These are phyloP conservation scores for Meredithiella fracta DNA, from an alignment of 2,329 filamentous ascomycete species.

Conservation along the genomic window DNA sequence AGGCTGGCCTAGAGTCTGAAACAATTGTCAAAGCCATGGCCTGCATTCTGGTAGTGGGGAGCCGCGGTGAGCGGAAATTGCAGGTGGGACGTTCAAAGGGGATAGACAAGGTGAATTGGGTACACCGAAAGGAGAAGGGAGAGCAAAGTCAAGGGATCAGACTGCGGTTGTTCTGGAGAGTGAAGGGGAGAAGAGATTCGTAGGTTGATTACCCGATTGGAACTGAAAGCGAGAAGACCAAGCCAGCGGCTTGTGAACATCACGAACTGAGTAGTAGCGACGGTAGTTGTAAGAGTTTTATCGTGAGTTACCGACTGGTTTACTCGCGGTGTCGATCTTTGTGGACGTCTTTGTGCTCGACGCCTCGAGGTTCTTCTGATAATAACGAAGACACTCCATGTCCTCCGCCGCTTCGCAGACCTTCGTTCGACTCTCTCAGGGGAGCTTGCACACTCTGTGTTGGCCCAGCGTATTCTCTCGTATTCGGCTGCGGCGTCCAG, in stretches of 20 bases:
- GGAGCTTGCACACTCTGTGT: not conserved
- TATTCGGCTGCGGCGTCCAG: constrained; percentile 4
- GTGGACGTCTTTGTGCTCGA: not conserved
- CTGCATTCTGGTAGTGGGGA: not conserved
- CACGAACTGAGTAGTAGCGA: not conserved
- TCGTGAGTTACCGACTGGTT: not conserved
- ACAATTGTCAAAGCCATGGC: constrained; percentile 1
- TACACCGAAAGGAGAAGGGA: not conserved
- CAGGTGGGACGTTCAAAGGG: not conserved
- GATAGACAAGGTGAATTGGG: not conserved
- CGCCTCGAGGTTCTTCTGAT: constrained; percentile 22
- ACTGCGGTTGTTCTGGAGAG: constrained; percentile 9
- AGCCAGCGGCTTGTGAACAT: not conserved
- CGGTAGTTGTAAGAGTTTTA: not conserved
- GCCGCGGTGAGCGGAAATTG: not conserved
- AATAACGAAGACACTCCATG: constrained; percentile 31
- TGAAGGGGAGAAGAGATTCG: constrained; percentile 5
- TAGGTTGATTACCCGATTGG: too few relatives aligned
- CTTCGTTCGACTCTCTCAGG: not conserved
- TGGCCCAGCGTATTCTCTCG: not conserved
- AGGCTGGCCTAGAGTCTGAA: not conserved
- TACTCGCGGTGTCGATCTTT: not conserved
- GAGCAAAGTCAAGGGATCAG: not conserved
- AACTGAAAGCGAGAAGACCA: not conserved
- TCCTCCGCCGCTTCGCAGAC: constrained; percentile 15